Conservation (phyloP, 1,139 yeast genomes). For the Lodderomyces oxycetoniae region DNA sequence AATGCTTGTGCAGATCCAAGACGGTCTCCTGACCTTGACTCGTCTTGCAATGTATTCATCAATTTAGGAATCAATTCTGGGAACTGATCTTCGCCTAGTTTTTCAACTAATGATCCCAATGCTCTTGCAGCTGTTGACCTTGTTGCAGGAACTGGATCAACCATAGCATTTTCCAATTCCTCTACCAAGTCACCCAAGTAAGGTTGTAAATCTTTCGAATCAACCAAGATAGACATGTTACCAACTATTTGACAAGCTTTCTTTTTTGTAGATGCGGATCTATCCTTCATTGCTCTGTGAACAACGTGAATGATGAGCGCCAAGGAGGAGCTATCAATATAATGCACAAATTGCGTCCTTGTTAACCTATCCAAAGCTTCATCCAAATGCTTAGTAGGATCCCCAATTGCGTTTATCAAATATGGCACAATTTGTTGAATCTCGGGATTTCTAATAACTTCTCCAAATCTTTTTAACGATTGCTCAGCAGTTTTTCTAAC, state of each 20-base stretch:
- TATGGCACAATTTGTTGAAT: conserved; percentile 88
- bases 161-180: conserved; percentile 91
- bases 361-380: conserved; percentile 81
- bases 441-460: conserved; percentile 95
- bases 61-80: conserved; percentile 86
- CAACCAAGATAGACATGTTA: conserved; percentile 95
- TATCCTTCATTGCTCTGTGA: conserved; percentile 90
- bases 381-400: conserved; percentile 87
- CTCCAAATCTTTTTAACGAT: conserved; percentile 87
- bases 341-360: conserved; percentile 91
- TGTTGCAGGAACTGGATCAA: conserved; percentile 96
- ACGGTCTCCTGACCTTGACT: conserved; percentile 81
- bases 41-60: conserved; percentile 72
- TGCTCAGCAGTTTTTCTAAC: conserved; percentile 93
- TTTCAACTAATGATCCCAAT: conserved; percentile 91
- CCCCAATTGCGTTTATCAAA: conserved; percentile 88
- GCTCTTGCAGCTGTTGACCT: conserved; percentile 98
- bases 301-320: conserved; percentile 93
- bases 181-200: conserved; percentile 72
- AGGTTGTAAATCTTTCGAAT: conserved; percentile 77
- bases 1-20: conserved; percentile 97
- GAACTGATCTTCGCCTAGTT: conserved; percentile 93
- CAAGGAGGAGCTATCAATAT: conserved; percentile 95
- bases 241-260: conserved; percentile 98
- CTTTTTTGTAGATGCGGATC: conserved; percentile 87